These are phyloP conservation scores for Chrysoporthe cubensis DNA, from an alignment of 2,329 filamentous ascomycete species.

Conservation along the genomic window DNA sequence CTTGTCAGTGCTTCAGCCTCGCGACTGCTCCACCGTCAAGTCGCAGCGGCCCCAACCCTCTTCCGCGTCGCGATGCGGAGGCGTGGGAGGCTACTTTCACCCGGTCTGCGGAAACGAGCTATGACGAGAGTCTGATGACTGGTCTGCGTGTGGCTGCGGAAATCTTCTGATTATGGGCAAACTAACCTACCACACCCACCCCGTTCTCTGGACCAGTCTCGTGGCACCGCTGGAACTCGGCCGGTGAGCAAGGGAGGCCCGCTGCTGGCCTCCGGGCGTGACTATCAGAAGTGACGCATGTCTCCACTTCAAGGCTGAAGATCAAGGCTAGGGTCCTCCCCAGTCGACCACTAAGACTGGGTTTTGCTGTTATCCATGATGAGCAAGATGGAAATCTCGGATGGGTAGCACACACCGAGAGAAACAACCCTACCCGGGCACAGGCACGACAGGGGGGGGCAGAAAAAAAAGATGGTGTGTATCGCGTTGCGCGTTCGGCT, in stretches of 20 bases:
- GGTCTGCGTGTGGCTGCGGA: background rate
- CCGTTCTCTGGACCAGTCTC: too few relatives aligned
- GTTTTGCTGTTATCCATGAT: conserved; percentile 9
- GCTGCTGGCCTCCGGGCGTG: background rate
- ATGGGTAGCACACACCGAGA: conserved; percentile 10
- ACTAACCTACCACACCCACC: background rate
- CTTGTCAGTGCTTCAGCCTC: background rate
- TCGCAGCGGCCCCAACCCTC: background rate
- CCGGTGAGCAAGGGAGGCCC: conserved; percentile 3
- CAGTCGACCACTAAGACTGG: conserved; percentile 1
- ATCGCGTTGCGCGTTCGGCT: conserved; percentile 19
- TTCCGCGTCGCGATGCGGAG: too few relatives aligned
- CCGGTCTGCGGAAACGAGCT: background rate
- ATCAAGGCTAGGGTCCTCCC: conserved; percentile 10
- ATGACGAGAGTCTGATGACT: background rate
- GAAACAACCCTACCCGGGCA: background rate
- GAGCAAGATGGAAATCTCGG: conserved; percentile 15
- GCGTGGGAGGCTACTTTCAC: background rate
- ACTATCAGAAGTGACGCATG: conserved; percentile 25
- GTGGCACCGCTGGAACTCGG: background rate
- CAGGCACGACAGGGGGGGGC: conserved; percentile 1
- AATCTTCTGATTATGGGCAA: background rate
- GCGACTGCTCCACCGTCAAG: background rate
- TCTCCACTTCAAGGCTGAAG: conserved; percentile 27
- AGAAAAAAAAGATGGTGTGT: conserved; percentile 21